phyloP scores from a whole-genome alignment of 805 yeast genomes.

The Lipomyces spencermartinsiae region DNA sequence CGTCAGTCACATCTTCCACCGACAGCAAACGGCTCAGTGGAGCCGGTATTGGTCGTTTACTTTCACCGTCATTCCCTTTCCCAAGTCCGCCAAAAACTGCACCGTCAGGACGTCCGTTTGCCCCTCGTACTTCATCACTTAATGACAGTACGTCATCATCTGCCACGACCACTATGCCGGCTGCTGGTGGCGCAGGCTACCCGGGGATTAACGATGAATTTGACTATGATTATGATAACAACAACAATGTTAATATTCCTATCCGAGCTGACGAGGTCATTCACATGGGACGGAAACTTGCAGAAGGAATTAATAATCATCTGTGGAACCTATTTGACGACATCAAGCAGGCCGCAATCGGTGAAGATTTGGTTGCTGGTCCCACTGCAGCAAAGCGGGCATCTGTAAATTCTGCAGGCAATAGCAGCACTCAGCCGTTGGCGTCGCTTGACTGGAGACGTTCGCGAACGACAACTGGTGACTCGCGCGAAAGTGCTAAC shows the following conservation, averaged over 20 bases:
- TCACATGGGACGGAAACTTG: slow-evolving; percentile 39
- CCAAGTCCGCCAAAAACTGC: slow-evolving; percentile 37
- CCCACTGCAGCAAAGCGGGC: not conserved
- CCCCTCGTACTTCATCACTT: slow-evolving; percentile 35
- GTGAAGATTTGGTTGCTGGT: slow-evolving; percentile 33
- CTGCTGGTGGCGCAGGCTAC: not conserved
- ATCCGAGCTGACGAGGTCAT: slow-evolving; percentile 39
- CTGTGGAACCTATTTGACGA: slow-evolving; percentile 40
- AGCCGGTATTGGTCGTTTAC: slow-evolving; percentile 19
- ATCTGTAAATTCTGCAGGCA: not conserved
- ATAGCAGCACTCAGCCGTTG: not conserved
- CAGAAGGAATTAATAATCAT: slow-evolving; percentile 39
- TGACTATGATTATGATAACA: slow-evolving; percentile 32
- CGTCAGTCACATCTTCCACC: not conserved
- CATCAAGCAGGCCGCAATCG: slow-evolving; percentile 40
- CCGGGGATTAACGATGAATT: slow-evolving; percentile 29
- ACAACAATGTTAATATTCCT: slow-evolving; percentile 15
- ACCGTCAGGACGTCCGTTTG: slow-evolving; percentile 35
- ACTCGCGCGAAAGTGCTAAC: slow-evolving; percentile 26
- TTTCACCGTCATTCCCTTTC: slow-evolving; percentile 32
- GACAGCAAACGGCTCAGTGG: slow-evolving; percentile 9
- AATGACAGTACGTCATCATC: slow-evolving; percentile 4
- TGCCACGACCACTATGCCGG: not conserved
- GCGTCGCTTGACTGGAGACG: slow-evolving; percentile 20
- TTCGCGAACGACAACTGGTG: slow-evolving; percentile 24